Evolutionary conservation across 352 stramenopile genomes (phyloP), one percentile per base, ranked within the genome.

Genomic region (Hyaloperonospora brassicae): DNA sequence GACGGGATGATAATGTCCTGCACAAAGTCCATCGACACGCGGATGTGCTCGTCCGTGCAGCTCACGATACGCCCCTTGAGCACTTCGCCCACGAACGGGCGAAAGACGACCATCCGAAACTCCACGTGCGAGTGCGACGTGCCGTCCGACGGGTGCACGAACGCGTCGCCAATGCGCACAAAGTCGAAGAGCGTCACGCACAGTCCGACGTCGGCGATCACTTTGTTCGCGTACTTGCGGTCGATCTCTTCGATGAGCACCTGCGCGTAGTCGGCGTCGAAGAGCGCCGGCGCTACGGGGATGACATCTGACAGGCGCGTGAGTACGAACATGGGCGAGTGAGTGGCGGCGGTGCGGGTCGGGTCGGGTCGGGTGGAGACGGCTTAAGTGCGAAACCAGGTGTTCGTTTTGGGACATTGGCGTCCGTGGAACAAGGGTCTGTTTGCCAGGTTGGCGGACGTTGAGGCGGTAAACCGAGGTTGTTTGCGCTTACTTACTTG

Each of bases 101-200:
- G 74, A 66, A 95, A 95, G 27, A 95, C 82, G 9, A 95, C 79
- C 70, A 95, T 88, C 39, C 85, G 81, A 66, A 95, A 93, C 69
- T 93, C 78, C 35, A 95, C 85, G 50, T 93, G 82, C 13, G 82
- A 93, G 70, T 93, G 85, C 22, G 82, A 90, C 7, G 80, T 90
- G 61, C 85, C 85, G 48, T 95, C 85, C 36, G 83, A 76, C 34
- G 85, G 85, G 49, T 93, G 79, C 48, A 93, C 70, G 55, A 90
- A 89, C 8, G 84, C 79, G 55, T 93, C 84, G 47, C 85, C 84
- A 34, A 91, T 89, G 59, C 84, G 73, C 49, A 95, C 84, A 49
- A 95, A 93, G 66, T 95, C 85, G 68, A 93, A 93, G 59, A 93
- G 79, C 38, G 83, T 88, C 43, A 95, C 74, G 57, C 85, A 95